Base-by-base conservation (phyloP, 257 asterid genomes). In the Misopates orontium region DNA sequence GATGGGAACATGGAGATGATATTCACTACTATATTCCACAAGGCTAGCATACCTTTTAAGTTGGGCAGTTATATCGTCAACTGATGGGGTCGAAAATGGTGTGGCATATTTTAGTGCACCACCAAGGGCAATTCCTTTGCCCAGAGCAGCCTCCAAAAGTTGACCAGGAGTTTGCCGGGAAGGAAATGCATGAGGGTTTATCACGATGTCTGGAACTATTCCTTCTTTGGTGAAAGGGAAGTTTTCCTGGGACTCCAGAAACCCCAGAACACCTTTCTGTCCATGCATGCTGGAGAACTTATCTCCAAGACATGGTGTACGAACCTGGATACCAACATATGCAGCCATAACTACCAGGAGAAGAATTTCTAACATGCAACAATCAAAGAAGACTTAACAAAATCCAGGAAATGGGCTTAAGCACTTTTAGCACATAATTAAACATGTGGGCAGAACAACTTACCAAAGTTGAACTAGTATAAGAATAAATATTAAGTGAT, bases 231-330 rank as follows among this genome's bases (percentile, higher is more conserved):
- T 90, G 66, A 94, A 94, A 36, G 97, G 95, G 68, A 90, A 90
- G 72, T 90, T 94, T 73, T 90, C 99, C 65, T 90, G 99, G 40
- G 87, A 86, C 63, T 94, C 97, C 70, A 90, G 80, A 74, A 80
- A 87, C 40, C 99, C 99, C 42, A 94, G 72, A 56, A 94, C 99
- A 60, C 99, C 99, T 78, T 94, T 94, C 75, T 94, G 97, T 55
- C 99, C 97, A 62, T 94, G 99, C 99, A 94, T 94, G 81, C 99
- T 94, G 0, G 96, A 90, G 62, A 94, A 94, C 67, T 94, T 94
- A 78, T 90, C 99, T 21, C 99, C 99, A 11, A 86, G 92, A 44
- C 95, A 80, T 7, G 99, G 99, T 56, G 89, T n/a, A 51, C 99
- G 96, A 78, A 88, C 95, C 99, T 90, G 86, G 68, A 80, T 42